Evolutionary conservation across 768 basidiomycete genomes (phyloP), one percentile per base, ranked within the genome.

Genomic region (Leccinum pellstonianum): DNA sequence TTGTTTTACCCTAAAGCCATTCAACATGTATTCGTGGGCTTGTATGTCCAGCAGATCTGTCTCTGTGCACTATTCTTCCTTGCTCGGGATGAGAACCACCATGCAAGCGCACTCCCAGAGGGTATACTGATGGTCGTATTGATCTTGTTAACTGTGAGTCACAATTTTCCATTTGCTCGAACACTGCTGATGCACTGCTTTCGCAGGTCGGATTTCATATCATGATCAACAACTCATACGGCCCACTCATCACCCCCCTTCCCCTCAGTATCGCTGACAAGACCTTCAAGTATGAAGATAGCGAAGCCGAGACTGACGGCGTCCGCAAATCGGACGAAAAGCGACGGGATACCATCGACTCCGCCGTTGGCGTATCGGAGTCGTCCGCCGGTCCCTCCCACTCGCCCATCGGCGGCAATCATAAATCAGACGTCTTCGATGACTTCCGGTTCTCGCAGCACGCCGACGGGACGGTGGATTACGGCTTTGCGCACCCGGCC

Each of bases 1-100:
- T 71, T 92, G 52, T 98, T 97, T 80, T 98, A 94, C 81, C 95
- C 95, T 23, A 91, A 88, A 74, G 96, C 97, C 5, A 84, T 98
- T 27, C 86, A 91, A 52, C 97, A 98, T 68, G 69, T 96, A 31
- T 98, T 98, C 64, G 93, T 95, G 21, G 97, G 96, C 3, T 67
- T 98, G 70, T 99, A 99, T 70, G 81, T 99, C 49, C 85, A 95
- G 71, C 88, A 97, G 52, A 68, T 98, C 52, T 94, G 91, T 70
- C 77, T 97, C 37, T 82, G 83, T 33, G 91, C 90, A 4, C 76
- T 98, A 62, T 97, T 98, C 83, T 98, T 99, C 87, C 81, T 99
- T 8, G 84, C 88, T 1, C 78, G 76, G 55, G 75, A 93, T 63
- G 67, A 76, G 23, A 76, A 86, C 29, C 60, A 73, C 0, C 77